These are phyloP conservation scores for Amanita subjunquillea DNA, from an alignment of 768 basidiomycete species.

Conservation along the genomic window DNA sequence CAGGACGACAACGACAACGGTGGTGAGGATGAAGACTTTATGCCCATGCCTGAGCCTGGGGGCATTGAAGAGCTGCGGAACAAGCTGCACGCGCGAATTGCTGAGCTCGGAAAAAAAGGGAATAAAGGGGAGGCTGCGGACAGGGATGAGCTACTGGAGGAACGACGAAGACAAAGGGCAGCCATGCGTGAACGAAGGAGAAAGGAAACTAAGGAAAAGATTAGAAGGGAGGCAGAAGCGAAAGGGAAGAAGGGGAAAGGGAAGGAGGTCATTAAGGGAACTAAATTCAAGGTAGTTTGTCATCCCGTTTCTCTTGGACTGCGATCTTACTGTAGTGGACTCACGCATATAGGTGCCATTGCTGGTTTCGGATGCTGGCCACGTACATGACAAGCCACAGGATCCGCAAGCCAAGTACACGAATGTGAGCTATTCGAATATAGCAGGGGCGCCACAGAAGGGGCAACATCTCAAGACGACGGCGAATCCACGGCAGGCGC, in stretches of 20 bases:
- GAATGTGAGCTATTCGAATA: constrained; percentile 60
- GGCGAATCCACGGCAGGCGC: constrained; percentile 78
- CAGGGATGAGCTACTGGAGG: constrained; percentile 77
- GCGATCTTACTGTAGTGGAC: not conserved
- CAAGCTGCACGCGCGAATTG: constrained; percentile 70
- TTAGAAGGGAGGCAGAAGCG: constrained; percentile 49
- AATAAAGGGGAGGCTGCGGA: constrained; percentile 37
- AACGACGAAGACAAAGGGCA: constrained; percentile 65
- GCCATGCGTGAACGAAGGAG: constrained; percentile 78
- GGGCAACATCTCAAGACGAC: constrained; percentile 50
- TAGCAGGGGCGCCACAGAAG: constrained; percentile 44
- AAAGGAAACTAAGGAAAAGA: constrained; percentile 82
- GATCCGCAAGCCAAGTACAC: constrained; percentile 34
- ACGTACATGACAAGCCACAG: constrained; percentile 15
- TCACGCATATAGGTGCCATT: constrained; percentile 45
- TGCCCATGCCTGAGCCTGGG: constrained; percentile 56
- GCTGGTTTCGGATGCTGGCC: constrained; percentile 48
- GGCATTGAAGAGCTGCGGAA: constrained; percentile 58
- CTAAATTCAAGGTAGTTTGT: constrained; percentile 42
- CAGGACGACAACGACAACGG: constrained; percentile 14
- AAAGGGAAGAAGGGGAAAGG: constrained; percentile 36
- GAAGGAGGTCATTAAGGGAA: constrained; percentile 28
- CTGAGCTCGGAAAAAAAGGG: constrained; percentile 41
- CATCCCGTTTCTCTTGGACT: not conserved
- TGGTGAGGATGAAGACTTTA: constrained; percentile 19